A percentile compares a stretch with the other conserved stretches of the same genome.
phyloP scores from a whole-genome alignment of 1,139 yeast species.

The Kluyveromyces sp. region DNA sequence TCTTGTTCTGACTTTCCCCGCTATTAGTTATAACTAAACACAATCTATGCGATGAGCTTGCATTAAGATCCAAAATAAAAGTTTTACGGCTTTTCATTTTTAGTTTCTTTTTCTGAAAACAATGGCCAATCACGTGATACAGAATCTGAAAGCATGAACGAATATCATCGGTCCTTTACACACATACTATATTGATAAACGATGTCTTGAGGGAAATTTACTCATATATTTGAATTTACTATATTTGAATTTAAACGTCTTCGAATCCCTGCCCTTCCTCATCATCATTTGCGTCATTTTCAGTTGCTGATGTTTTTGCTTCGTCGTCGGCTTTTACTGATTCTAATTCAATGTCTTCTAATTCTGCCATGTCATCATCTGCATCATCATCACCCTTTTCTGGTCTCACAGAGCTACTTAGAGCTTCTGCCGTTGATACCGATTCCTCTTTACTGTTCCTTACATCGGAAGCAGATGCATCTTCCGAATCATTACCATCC shows the following conservation, averaged over 20 bases:
- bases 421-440: not conserved
- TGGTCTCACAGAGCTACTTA: not conserved
- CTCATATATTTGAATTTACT: too few relatives aligned
- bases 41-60: too few relatives aligned
- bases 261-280: slow-evolving; percentile 30
- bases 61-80: too few relatives aligned
- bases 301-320: not conserved
- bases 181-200: too few relatives aligned
- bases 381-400: slow-evolving; percentile 40
- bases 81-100: too few relatives aligned
- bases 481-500: not conserved
- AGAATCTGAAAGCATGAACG: too few relatives aligned
- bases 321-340: slow-evolving; percentile 37
- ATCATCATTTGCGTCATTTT: slow-evolving; percentile 24
- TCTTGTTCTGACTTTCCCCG: too few relatives aligned
- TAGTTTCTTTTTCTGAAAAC: too few relatives aligned
- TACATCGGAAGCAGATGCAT: not conserved
- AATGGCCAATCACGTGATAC: too few relatives aligned
- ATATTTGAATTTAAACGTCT: slow-evolving; percentile 22
- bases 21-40: too few relatives aligned
- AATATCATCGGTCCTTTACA: too few relatives aligned
- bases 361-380: slow-evolving; percentile 32
- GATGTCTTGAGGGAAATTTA: too few relatives aligned
- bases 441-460: not conserved
- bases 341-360: slow-evolving; percentile 54